phyloP scores from a whole-genome alignment of 1,284 basidiomycete species.

The Sporisorium exsertum region DNA sequence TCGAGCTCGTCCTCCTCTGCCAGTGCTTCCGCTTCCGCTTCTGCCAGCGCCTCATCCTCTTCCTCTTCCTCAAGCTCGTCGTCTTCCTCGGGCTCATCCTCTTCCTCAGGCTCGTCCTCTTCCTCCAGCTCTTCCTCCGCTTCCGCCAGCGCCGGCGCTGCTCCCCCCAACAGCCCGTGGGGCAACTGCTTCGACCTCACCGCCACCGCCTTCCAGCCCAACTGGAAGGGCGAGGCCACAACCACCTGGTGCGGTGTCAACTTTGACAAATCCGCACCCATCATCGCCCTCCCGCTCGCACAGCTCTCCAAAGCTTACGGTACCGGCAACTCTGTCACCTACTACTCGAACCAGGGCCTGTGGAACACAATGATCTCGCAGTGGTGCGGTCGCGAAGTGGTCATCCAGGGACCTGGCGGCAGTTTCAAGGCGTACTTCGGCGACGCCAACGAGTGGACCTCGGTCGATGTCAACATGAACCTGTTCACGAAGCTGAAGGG shows the following conservation, averaged over 20 bases:
- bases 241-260: constrained; percentile 52
- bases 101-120: constrained; percentile 11
- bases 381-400: constrained; percentile 49
- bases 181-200: constrained; percentile 49
- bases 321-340: constrained; percentile 31
- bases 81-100: constrained; percentile 4
- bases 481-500: constrained; percentile 46
- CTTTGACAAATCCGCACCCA: constrained; percentile 44
- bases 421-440: constrained; percentile 49
- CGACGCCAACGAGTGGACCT: constrained; percentile 49
- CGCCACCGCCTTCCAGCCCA: constrained; percentile 46
- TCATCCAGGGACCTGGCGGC: constrained; percentile 38
- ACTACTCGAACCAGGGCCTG: constrained; percentile 42
- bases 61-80: constrained; percentile 7
- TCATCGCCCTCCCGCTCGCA: constrained; percentile 42
- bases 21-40: constrained; percentile 3
- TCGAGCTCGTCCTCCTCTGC: background rate
- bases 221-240: constrained; percentile 53
- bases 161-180: constrained; percentile 48
- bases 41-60: constrained; percentile 7
- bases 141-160: constrained; percentile 24
- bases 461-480: constrained; percentile 50
- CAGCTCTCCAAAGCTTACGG: constrained; percentile 44
- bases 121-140: constrained; percentile 2
- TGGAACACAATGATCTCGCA: constrained; percentile 39